These are phyloP conservation scores for Danielia reshetovae DNA, from an alignment of 805 yeast species.

Conservation along the genomic window DNA sequence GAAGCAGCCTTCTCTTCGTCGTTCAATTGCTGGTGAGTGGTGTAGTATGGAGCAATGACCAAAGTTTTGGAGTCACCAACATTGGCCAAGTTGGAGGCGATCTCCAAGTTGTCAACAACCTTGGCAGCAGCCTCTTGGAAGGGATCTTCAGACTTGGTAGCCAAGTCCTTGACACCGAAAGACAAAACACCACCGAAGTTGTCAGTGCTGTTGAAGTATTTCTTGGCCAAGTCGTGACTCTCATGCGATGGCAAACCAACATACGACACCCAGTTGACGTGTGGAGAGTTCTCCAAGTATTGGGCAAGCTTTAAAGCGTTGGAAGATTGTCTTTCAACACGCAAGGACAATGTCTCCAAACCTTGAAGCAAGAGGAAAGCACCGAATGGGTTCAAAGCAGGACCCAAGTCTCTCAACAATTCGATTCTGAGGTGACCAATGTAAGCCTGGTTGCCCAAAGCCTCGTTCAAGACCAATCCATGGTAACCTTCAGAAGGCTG, in stretches of 20 bases:
- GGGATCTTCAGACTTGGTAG: constrained; percentile 45
- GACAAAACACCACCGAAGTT: constrained; percentile 85
- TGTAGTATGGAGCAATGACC: constrained; percentile 93
- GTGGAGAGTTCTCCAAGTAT: constrained; percentile 64
- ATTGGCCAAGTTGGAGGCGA: constrained; percentile 91
- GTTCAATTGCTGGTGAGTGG: constrained; percentile 89
- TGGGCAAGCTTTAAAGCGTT: constrained; percentile 80
- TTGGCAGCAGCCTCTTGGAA: constrained; percentile 76
- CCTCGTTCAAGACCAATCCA: constrained; percentile 78
- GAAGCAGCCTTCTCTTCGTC: constrained; percentile 77
- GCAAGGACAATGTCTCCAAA: constrained; percentile 85
- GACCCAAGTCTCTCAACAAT: constrained; percentile 88
- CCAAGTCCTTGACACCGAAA: constrained; percentile 74
- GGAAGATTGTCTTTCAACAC: constrained; percentile 87
- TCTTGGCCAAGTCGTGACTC: constrained; percentile 77
- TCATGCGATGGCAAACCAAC: constrained; percentile 82
- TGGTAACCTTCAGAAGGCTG: constrained; percentile 93
- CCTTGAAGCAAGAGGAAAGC: constrained; percentile 87
- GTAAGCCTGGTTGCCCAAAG: constrained; percentile 76
- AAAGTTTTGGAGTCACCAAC: constrained; percentile 96
- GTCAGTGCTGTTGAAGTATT: constrained; percentile 54
- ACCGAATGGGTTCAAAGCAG: constrained; percentile 83
- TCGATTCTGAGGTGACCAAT: constrained; percentile 79
- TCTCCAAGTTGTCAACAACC: constrained; percentile 77
- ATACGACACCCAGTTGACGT: constrained; percentile 88